Evolutionary conservation across 805 yeast genomes (phyloP), one percentile per base, ranked within the genome.

Genomic region (Wickerhamomyces tratensis): DNA sequence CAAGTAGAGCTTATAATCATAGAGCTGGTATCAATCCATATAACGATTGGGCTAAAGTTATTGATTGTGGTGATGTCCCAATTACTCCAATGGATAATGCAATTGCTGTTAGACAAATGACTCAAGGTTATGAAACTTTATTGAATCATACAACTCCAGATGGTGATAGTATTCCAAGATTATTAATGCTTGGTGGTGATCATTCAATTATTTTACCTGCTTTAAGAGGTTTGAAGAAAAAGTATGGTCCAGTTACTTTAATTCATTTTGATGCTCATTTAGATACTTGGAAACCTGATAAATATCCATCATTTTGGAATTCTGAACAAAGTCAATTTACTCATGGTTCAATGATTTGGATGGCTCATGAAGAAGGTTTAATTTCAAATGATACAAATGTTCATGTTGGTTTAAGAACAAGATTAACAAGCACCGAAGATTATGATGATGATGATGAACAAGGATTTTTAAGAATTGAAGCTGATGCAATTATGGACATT

Each of bases 341-440:
- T 36, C 95, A 86, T 55, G 95, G 95, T 6, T 79, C 93, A 7
- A 83, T 86, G 89, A 68, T 86, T 35, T 85, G 93, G 93, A 72
- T 80, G 70, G 60, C 60, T 6, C 52, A 61, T 14, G 68, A 80
- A 44, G 94, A 86, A 56, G 88, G 85, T 0, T 64, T 83, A 41
- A 59, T 82, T 31, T 53, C 68, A 43, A 64, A 76, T 31, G 65
- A 67, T 39, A 61, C 73, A 40, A 82, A 85, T 53, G 68, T 82
- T 37, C 94, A 86, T 55, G 82, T 85, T 25, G 94, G 94, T 0
- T 62, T 85, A 39, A 72, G 94, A 51, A 82, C 94, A 2, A 74
- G 87, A 56, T 63, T 86, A 31, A 70, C 80, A 0, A 89, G 88
- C 11, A 59, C 61, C 12, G 76, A 63, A 41, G 88, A 82, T 59